Evolutionary conservation across 2,329 filamentous ascomycete genomes (phyloP), one percentile per base, ranked within the genome.

Genomic region (Curvularia verruculosa): DNA sequence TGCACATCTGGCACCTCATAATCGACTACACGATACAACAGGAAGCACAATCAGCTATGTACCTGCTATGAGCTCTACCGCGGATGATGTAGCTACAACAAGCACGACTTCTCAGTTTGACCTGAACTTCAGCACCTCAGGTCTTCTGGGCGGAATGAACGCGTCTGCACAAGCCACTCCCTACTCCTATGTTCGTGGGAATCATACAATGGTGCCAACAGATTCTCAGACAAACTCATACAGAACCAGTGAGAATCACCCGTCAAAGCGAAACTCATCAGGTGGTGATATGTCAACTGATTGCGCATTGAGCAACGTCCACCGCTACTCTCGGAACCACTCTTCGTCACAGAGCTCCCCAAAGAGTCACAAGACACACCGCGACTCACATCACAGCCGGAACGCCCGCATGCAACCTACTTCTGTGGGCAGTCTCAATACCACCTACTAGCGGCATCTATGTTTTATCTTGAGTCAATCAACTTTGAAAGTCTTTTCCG

Each of bases 291-390:
- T 67, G 13, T 49, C 70, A 3, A 68, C 62, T 29, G 70, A 73
- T 13, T 67, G 67, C 6, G 74, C 71, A 1, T 61, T 81, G 6
- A 68, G 80, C 28, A 81, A 71, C 40, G 79, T 79, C 2, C 68
- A 79, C 28, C 67, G 65, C 15, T 82, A 82, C 40, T 49, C 41
- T 29, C 51, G 58, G 44, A 72, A 68, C 10, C 77, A 56, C 5
- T 73, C 59, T 1, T 62, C 58, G 21, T 44, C 59, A 8, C 63
- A 66, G 6, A 54, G 48, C 44, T 49, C 63, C n/a, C 28, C 49
- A 1, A 18, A 9, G 21, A 28, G 34, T 19, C 51, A 50, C 46
- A 59, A 40, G 6, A n/a, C 54, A 36, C 54, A 54, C 15, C 43
- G 40, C 8, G 53, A 59, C 3, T 29, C 53, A 19, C 49, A 52